Base-by-base conservation (phyloP, 257 asterid genomes). In the Fraxinus excelsior region DNA sequence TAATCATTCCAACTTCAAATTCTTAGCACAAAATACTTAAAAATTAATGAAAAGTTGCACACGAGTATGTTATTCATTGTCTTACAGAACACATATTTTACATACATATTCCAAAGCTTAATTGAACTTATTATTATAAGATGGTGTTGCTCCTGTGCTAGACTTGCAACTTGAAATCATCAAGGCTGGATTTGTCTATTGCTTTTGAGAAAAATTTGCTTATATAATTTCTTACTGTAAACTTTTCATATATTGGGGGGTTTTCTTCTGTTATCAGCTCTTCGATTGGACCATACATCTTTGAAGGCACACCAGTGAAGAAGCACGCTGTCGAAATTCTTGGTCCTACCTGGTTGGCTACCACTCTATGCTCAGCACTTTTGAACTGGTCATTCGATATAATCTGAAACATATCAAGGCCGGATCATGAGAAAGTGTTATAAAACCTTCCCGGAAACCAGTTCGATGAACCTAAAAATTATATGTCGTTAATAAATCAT, bases 281-380 rank as follows among this genome's bases (percentile, higher is more conserved):
- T 71, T 86, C 73, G 9, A 88, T 81, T 2, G 90, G 90, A 0
- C 80, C 85, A 18, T 40, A 80, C 4, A 81, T 74, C 73, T 66
- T 79, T 5, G 77, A 5, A 40, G 85, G 71, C 13, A 82, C 40
- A 44, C 82, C 46, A 64, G 80, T 74, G 12, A 90, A 85, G 82
- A 88, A 90, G 82, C 89, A 67, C 34, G 93, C 90, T 16, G 85
- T 77, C 0, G 92, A 90, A 38, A 86, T 56, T 77, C 92, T 86
- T 66, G 92, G 89, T 3, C 92, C 89, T 1, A 14, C 78, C 37
- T 34, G 70, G 69, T 83, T 85, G 16, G 90, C 83, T 29, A 81
- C 7, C n/a, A 80, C 93, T 76, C 91, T 72, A 66, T 89, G 93
- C 74, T 83, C 85, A 8, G 67, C 81, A 23, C 91, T 89, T 68